Conservation (phyloP, 2,329 filamentous ascomycete species). For the Scleromitrula shiraiana region DNA sequence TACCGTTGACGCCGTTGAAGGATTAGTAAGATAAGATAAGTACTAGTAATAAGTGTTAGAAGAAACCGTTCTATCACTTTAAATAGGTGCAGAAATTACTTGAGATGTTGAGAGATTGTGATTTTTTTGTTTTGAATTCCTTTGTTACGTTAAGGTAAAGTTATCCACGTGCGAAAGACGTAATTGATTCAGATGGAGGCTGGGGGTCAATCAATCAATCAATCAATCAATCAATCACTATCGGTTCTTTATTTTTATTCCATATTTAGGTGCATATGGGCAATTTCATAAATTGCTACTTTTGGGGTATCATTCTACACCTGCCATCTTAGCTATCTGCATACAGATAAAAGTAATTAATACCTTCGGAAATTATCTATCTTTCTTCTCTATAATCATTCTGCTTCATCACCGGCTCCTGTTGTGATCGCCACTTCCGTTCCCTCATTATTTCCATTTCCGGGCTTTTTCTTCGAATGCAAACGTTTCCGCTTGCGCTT, state of each 20-base stretch:
- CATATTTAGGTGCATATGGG: neutral
- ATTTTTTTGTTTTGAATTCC: neutral
- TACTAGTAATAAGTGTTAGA: neutral
- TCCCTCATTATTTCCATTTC: slow-evolving; percentile 8
- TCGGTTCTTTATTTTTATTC: neutral
- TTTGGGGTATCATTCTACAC: slow-evolving; percentile 9
- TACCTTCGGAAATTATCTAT: neutral
- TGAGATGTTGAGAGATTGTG: no score
- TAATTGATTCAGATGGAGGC: neutral
- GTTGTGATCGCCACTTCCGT: slow-evolving; percentile 9
- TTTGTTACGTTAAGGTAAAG: no score
- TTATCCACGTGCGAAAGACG: neutral
- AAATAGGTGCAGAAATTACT: neutral
- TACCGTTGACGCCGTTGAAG: neutral
- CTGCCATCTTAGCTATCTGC: no score
- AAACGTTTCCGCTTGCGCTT: slow-evolving; percentile 35
- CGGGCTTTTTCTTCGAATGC: slow-evolving; percentile 14
- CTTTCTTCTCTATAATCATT: neutral
- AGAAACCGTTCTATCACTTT: slow-evolving; percentile 2
- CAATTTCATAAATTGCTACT: neutral
- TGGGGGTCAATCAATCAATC: neutral
- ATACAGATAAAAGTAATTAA: neutral
- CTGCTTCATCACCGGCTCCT: slow-evolving; percentile 1
- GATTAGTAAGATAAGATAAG: neutral
- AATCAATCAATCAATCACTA: neutral